phyloP scores from a whole-genome alignment of 768 basidiomycete genomes.

The Astraeus odoratus region DNA sequence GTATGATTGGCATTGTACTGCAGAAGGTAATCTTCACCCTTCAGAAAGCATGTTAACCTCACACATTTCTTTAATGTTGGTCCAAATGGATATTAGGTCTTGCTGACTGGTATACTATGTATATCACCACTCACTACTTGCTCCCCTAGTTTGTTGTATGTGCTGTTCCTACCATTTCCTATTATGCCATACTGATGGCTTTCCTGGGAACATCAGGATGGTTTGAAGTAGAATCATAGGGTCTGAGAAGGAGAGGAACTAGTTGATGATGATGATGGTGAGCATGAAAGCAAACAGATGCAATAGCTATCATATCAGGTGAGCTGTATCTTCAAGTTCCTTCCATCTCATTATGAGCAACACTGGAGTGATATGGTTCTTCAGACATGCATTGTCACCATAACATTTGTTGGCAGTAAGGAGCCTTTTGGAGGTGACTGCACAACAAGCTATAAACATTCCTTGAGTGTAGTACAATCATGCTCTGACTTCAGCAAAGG shows the following conservation, averaged over 20 bases:
- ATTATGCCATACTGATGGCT: slow-evolving; percentile 78
- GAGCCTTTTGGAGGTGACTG: slow-evolving; percentile 20
- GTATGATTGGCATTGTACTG: slow-evolving; percentile 23
- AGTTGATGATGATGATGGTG: slow-evolving; percentile 75
- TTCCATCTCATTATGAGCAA: slow-evolving; percentile 37
- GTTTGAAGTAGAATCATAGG: slow-evolving; percentile 54
- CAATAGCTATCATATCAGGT: neutral
- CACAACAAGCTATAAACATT: slow-evolving; percentile 12
- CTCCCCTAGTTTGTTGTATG: slow-evolving; percentile 54
- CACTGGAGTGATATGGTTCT: slow-evolving; percentile 87
- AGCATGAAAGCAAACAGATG: slow-evolving; percentile 15
- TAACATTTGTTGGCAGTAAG: slow-evolving; percentile 39
- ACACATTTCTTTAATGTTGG: slow-evolving; percentile 85
- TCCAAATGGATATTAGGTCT: slow-evolving; percentile 74
- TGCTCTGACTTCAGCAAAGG: too few relatives aligned
- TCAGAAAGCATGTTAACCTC: slow-evolving; percentile 58
- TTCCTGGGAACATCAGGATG: slow-evolving; percentile 66
- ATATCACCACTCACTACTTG: neutral
- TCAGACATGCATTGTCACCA: slow-evolving; percentile 26
- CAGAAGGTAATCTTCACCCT: neutral
- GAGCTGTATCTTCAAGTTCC: slow-evolving; percentile 7
- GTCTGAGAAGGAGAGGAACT: slow-evolving; percentile 75
- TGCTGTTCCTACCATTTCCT: slow-evolving; percentile 77
- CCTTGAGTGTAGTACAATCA: too few relatives aligned
- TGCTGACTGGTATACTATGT: neutral